Percentiles rank a stretch among this genome's conserved stretches.
These are phyloP conservation scores for Passiflora organensis DNA, from an alignment of 345 rosid genomes.

Conservation along the genomic window DNA sequence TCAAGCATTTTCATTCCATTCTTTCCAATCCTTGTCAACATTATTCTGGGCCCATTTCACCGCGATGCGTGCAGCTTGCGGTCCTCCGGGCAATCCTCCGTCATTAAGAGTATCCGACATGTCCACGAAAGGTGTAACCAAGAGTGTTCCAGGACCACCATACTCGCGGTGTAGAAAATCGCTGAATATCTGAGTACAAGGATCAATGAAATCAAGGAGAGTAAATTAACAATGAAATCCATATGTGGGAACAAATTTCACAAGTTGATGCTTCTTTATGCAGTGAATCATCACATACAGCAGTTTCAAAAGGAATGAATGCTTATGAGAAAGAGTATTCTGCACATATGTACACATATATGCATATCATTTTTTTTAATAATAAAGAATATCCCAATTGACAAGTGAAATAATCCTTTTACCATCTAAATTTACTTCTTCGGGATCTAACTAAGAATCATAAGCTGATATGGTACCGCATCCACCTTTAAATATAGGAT, in stretches of 20 bases:
- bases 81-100: constrained; percentile 73
- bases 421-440: too few species aligned
- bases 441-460: too few species aligned
- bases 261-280: too few species aligned
- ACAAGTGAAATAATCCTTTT: too few species aligned
- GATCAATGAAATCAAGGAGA: constrained; percentile 3
- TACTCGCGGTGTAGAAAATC: constrained; percentile 73
- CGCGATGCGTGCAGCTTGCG: constrained; percentile 87
- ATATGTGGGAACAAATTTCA: too few species aligned
- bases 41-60: constrained; percentile 84
- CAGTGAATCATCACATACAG: neutral
- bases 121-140: constrained; percentile 84
- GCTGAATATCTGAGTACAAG: constrained; percentile 53
- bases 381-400: too few species aligned
- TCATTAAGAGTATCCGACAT: constrained; percentile 86
- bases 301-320: neutral
- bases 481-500: too few species aligned
- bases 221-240: too few species aligned
- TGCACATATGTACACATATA: too few species aligned
- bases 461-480: too few species aligned
- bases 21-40: constrained; percentile 90
- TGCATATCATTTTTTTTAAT: too few species aligned
- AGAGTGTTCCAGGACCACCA: constrained; percentile 92
- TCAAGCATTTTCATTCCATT: constrained; percentile 39
- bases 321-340: too few species aligned